Conservation (phyloP, 257 asterid genomes). For the Datura wrightii region DNA sequence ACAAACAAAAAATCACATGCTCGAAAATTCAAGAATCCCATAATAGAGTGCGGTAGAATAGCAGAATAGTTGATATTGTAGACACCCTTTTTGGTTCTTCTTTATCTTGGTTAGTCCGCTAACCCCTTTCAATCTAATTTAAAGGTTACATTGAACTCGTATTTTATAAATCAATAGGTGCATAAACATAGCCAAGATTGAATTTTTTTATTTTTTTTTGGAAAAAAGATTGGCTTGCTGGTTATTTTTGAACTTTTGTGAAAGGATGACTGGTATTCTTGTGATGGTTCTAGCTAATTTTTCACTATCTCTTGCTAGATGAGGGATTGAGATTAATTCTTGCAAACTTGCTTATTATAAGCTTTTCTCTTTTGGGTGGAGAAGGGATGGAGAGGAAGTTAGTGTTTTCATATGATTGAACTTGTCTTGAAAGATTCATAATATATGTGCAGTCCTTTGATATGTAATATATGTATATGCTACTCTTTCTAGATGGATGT, state of each 20-base stretch:
- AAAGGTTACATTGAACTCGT: not conserved
- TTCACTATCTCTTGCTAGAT: not conserved
- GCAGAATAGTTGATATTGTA: conserved; percentile 12
- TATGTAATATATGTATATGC: not conserved
- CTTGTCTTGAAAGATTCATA: not conserved
- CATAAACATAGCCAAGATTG: not conserved
- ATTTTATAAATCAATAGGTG: not conserved
- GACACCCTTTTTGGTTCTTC: conserved; percentile 1
- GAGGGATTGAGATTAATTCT: not conserved
- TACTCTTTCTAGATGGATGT: not conserved
- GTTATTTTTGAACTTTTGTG: not conserved
- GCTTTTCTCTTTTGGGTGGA: not conserved
- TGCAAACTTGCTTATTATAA: not conserved
- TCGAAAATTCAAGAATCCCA: conserved; percentile 5
- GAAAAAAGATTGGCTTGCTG: not conserved
- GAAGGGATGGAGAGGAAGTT: conserved; percentile 10
- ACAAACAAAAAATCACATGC: not conserved
- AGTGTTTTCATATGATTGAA: not conserved
- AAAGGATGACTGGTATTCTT: conserved; percentile 9
- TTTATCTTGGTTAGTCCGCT: not conserved
- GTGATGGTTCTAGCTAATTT: conserved; percentile 17
- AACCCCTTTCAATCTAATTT: not conserved
- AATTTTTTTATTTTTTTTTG: not conserved
- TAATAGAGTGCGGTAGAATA: not conserved
- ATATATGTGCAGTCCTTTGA: not conserved